Evolutionary conservation across 2,329 filamentous ascomycete genomes (phyloP).

Genomic region (Boeremia lycopersici): DNA sequence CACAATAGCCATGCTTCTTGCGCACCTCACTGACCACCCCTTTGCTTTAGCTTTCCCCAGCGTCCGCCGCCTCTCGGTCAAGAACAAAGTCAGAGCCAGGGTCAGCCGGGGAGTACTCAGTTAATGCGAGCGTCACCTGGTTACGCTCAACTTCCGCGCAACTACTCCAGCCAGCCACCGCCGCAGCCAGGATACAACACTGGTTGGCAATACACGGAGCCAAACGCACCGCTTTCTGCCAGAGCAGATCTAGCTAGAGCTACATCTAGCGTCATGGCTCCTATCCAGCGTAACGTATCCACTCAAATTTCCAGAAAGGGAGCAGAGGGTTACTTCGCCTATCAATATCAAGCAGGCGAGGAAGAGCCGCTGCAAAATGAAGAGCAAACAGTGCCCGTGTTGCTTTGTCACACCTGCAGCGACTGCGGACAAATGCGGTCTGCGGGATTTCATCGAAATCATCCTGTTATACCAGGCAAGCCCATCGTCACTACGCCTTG

Average conservation of each 20-base stretch:
- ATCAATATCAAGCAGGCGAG: constrained; percentile 20
- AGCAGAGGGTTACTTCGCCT: constrained; percentile 23
- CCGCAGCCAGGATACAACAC: constrained; percentile 19
- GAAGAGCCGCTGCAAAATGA: constrained; percentile 19
- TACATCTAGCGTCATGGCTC: constrained; percentile 20
- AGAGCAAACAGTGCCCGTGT: constrained; percentile 28
- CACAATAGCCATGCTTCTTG: neutral
- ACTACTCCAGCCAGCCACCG: constrained; percentile 18
- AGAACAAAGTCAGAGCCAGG: constrained; percentile 4
- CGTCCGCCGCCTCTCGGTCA: constrained; percentile 27
- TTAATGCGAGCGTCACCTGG: constrained; percentile 15
- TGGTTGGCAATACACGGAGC: constrained; percentile 27
- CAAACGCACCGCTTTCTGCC: constrained; percentile 12
- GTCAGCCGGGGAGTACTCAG: constrained; percentile 3
- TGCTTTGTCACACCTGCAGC: constrained; percentile 44
- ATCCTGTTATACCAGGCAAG: constrained; percentile 44
- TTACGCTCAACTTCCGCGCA: constrained; percentile 16
- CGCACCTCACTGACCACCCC: neutral
- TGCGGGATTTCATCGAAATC: constrained; percentile 40
- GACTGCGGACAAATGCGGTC: constrained; percentile 44
- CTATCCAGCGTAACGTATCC: constrained; percentile 11
- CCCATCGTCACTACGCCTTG: constrained; percentile 33
- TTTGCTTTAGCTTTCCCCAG: constrained; percentile 17
- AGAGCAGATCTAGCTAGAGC: neutral
- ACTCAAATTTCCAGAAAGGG: constrained; percentile 22